phyloP scores from a whole-genome alignment of 2,329 filamentous ascomycete species.

The Penicillium concentricum region DNA sequence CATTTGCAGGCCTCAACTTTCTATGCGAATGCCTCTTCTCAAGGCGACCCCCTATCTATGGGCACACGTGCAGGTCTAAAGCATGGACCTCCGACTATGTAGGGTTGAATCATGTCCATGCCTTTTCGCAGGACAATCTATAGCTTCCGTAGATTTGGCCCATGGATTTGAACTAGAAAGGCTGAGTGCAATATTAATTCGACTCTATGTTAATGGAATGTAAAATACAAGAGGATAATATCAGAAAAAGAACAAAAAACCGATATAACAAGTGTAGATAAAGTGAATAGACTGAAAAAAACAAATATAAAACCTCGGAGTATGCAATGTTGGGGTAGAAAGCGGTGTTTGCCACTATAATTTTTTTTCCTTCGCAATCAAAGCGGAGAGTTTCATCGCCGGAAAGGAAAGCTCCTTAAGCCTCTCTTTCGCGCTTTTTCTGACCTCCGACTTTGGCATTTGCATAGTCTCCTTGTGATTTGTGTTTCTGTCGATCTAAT shows the following conservation, averaged over 20 bases:
- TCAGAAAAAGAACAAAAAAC: background rate
- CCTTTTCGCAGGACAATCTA: background rate
- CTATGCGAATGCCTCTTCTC: background rate
- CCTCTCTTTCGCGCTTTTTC: constrained; percentile 27
- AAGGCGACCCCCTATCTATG: background rate
- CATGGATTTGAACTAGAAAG: background rate
- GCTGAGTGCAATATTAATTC: background rate
- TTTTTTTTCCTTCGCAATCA: constrained; percentile 26
- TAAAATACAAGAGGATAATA: background rate
- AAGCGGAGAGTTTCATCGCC: constrained; percentile 29
- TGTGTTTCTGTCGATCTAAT: constrained; percentile 1
- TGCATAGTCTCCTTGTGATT: constrained; percentile 14
- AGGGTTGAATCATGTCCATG: background rate
- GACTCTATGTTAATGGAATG: background rate
- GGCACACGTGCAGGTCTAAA: background rate
- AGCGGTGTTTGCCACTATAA: constrained; percentile 25
- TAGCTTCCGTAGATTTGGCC: background rate
- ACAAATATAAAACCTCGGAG: background rate
- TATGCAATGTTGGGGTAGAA: constrained; percentile 13
- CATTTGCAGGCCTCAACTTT: background rate
- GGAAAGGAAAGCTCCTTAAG: constrained; percentile 31
- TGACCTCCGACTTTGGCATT: constrained; percentile 15
- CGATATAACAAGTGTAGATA: background rate
- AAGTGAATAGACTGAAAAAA: background rate
- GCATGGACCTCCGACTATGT: background rate